A percentile compares a stretch with the other conserved stretches of the same genome.
Conservation (phyloP, 1,284 basidiomycete species). For the Malassezia caprae region DNA sequence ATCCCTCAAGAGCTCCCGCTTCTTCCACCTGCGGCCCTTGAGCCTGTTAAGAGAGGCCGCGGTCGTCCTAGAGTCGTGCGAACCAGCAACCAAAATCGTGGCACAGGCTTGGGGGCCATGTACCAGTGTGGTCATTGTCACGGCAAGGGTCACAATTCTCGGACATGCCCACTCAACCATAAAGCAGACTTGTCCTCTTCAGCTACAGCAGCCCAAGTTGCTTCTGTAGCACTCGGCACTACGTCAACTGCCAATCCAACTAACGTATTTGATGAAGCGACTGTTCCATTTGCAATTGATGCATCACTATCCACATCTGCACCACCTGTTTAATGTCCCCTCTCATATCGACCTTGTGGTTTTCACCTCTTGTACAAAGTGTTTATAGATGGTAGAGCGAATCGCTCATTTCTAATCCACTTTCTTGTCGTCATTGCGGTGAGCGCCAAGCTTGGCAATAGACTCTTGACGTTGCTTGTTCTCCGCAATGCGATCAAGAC, state of each 20-base stretch:
- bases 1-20: conserved; percentile 14
- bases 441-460: conserved; percentile 11
- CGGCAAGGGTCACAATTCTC: conserved; percentile 15
- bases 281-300: conserved; percentile 13
- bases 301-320: conserved; percentile 5
- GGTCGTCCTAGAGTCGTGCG: conserved; percentile 14
- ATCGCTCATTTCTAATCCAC: not conserved
- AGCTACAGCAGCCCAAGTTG: not conserved
- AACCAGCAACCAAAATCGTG: not conserved
- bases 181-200: not conserved
- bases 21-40: conserved; percentile 5
- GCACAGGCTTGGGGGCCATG: conserved; percentile 10
- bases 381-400: not conserved
- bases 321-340: not conserved
- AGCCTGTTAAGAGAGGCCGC: conserved; percentile 15
- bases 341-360: not conserved
- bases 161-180: conserved; percentile 16
- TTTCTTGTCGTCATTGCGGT: conserved; percentile 6
- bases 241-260: not conserved
- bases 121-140: conserved; percentile 19
- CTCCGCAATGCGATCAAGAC: conserved; percentile 12
- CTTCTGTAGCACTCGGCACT: not conserved
- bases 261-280: conserved; percentile 7
- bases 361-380: not conserved
- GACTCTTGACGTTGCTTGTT: conserved; percentile 7